Conservation (phyloP, 352 stramenopile genomes). For the Thalassiosira hispida region DNA sequence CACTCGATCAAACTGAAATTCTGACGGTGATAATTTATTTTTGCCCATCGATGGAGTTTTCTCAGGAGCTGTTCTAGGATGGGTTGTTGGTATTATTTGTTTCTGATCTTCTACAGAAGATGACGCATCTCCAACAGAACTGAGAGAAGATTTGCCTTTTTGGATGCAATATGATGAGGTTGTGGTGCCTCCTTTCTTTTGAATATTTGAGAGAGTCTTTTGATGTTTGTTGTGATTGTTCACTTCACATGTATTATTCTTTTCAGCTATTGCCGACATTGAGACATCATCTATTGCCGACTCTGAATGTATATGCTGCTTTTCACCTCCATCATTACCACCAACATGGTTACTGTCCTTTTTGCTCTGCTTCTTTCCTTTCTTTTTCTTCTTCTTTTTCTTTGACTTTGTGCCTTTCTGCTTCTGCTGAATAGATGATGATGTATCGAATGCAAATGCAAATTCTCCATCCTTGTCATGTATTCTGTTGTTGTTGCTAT, state of each 20-base stretch:
- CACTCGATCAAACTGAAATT: constrained; percentile 14
- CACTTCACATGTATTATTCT: not conserved
- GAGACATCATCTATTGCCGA: too few species aligned
- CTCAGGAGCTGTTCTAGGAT: not conserved
- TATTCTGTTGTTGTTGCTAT: not conserved
- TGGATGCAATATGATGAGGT: not conserved
- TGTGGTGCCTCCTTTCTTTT: not conserved
- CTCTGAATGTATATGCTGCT: not conserved
- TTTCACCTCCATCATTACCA: not conserved
- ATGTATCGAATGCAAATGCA: constrained; percentile 1
- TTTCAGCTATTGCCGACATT: not conserved
- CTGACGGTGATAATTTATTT: not conserved
- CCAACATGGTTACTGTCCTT: not conserved
- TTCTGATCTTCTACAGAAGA: not conserved
- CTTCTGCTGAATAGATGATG: not conserved
- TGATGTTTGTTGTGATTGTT: not conserved
- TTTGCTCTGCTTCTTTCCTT: not conserved
- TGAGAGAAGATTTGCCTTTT: not conserved
- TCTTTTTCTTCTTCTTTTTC: constrained; percentile 8
- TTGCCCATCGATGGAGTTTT: not conserved
- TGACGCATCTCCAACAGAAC: constrained; percentile 2
- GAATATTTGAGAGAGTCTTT: not conserved
- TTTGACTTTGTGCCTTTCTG: not conserved
- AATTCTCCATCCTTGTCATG: not conserved
- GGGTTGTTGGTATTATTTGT: not conserved